Conservation (phyloP, 805 yeast genomes). For the Metschnikowia kunwiensis region DNA sequence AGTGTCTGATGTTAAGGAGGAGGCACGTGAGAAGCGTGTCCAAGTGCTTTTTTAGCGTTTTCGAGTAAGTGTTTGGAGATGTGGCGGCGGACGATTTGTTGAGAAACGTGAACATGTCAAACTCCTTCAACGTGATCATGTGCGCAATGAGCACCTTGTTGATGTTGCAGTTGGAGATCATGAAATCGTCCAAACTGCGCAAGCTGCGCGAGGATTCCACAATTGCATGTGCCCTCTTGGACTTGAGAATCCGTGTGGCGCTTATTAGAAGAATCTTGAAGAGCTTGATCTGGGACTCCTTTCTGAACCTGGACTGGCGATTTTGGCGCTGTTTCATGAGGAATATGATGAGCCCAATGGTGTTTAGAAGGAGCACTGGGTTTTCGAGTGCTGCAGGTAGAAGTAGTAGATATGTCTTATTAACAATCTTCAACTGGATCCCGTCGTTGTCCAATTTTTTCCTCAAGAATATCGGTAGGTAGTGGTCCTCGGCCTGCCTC, state of each 20-base stretch:
- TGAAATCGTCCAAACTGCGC: slow-evolving; percentile 26
- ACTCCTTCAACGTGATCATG: slow-evolving; percentile 32
- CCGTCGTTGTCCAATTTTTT: slow-evolving; percentile 24
- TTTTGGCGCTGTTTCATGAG: slow-evolving; percentile 23
- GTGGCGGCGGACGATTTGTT: slow-evolving; percentile 5
- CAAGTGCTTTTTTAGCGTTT: slow-evolving; percentile 18
- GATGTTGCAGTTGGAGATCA: slow-evolving; percentile 32
- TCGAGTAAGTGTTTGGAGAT: slow-evolving; percentile 1
- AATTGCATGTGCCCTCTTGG: slow-evolving; percentile 22
- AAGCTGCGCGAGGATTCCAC: slow-evolving; percentile 25
- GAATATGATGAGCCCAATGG: slow-evolving; percentile 27
- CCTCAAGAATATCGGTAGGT: slow-evolving; percentile 1
- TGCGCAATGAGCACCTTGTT: slow-evolving; percentile 36
- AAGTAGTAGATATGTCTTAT: slow-evolving; percentile 18
- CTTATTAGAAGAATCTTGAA: slow-evolving; percentile 31
- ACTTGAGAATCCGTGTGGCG: slow-evolving; percentile 28
- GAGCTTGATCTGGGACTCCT: slow-evolving; percentile 20
- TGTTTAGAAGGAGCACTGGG: slow-evolving; percentile 17
- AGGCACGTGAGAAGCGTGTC: slow-evolving; percentile 28
- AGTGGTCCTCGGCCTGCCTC: slow-evolving; percentile 2
- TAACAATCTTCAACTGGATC: slow-evolving; percentile 15
- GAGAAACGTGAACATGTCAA: slow-evolving; percentile 24
- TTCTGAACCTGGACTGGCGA: slow-evolving; percentile 6
- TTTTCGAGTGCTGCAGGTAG: slow-evolving; percentile 9
- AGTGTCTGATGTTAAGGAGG: slow-evolving; percentile 26